phyloP scores from a whole-genome alignment of 225 moss, liverwort and hornwort species.

The Rhytidiadelphus loreus region DNA sequence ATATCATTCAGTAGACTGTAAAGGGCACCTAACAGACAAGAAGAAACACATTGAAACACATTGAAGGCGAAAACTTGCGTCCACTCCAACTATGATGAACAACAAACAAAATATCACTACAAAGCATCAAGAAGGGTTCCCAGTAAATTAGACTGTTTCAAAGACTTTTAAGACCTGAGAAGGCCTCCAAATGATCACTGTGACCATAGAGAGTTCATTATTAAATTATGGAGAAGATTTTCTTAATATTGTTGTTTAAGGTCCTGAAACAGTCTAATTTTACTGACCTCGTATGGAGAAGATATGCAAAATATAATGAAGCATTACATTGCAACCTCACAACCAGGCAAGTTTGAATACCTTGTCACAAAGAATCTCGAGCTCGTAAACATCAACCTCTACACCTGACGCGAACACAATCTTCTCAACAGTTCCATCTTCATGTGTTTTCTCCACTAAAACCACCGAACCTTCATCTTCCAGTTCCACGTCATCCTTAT shows the following conservation, averaged over 20 bases:
- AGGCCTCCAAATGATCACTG: background rate
- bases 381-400: slow-evolving; percentile 95
- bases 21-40: background rate
- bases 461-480: slow-evolving; percentile 78
- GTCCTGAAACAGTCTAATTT: background rate
- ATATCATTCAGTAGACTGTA: background rate
- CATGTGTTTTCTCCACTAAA: slow-evolving; percentile 78
- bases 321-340: background rate
- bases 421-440: slow-evolving; percentile 79
- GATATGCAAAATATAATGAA: background rate
- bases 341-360: slow-evolving; percentile 5
- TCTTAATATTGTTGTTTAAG: background rate
- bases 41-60: background rate
- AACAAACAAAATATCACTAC: background rate
- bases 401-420: slow-evolving; percentile 85
- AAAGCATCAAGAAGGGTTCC: background rate
- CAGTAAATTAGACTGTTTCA: background rate
- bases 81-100: background rate
- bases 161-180: background rate
- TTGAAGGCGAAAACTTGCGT: background rate
- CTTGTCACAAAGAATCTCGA: slow-evolving; percentile 92
- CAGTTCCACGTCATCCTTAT: slow-evolving; percentile 56
- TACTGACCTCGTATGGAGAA: background rate
- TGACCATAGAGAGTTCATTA: background rate
- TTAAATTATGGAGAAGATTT: no score